These are phyloP conservation scores for Tulasnella sp. DNA, from an alignment of 768 basidiomycete genomes.

Conservation along the genomic window DNA sequence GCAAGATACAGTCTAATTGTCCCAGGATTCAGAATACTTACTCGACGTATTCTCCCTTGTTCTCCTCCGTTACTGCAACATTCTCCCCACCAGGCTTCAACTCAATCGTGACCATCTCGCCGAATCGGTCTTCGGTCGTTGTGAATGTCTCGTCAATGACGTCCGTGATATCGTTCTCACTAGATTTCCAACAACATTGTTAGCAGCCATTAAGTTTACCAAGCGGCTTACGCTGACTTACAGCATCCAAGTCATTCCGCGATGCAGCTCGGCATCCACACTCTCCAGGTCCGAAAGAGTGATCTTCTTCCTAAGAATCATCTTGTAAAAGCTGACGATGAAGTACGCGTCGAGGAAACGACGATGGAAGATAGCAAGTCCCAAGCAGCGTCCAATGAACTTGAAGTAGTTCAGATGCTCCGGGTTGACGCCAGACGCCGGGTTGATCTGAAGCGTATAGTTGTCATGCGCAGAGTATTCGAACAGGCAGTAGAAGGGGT, in stretches of 20 bases:
- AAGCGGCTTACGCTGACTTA: constrained; percentile 33
- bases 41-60: constrained; percentile 99
- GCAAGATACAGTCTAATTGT: background rate
- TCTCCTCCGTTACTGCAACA: constrained; percentile 84
- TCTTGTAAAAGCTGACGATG: constrained; percentile 99
- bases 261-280: constrained; percentile 89
- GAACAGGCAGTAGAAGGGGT: constrained; percentile 99
- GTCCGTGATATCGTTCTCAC: constrained; percentile 97
- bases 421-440: constrained; percentile 94
- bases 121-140: constrained; percentile 94
- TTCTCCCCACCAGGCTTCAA: constrained; percentile 82
- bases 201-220: background rate
- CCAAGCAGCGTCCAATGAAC: constrained; percentile 93
- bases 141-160: constrained; percentile 97
- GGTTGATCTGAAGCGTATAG: constrained; percentile 98
- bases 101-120: constrained; percentile 95
- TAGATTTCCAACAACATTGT: constrained; percentile 24
- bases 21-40: constrained; percentile 20
- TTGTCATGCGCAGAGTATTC: constrained; percentile 99
- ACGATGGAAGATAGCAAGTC: constrained; percentile 96
- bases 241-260: constrained; percentile 99
- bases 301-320: constrained; percentile 98
- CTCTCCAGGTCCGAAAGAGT: constrained; percentile 87
- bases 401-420: constrained; percentile 99
- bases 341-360: constrained; percentile 99